Conservation (phyloP, 2,329 filamentous ascomycete species). For the Claviceps sp. region DNA sequence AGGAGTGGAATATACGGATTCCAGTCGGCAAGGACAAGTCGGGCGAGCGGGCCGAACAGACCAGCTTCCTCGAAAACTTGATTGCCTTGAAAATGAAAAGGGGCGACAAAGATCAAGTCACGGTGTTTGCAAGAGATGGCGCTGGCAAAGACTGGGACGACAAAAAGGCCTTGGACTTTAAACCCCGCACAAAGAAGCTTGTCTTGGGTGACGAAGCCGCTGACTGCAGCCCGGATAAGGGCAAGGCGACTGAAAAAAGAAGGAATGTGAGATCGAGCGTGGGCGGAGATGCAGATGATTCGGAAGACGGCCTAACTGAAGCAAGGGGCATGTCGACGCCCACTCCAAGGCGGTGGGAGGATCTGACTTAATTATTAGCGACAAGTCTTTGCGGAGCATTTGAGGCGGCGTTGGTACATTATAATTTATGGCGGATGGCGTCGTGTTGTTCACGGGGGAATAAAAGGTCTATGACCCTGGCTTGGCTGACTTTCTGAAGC, state of each 20-base stretch:
- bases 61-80: constrained; percentile 50
- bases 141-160: constrained; percentile 28
- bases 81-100: constrained; percentile 50
- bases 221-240: constrained; percentile 1
- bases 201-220: not conserved
- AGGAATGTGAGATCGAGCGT: not conserved
- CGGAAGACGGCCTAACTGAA: constrained; percentile 8
- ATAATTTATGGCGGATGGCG: too few relatives aligned
- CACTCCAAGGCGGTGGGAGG: constrained; percentile 22
- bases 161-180: constrained; percentile 27
- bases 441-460: too few relatives aligned
- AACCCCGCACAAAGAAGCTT: constrained; percentile 16
- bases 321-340: constrained; percentile 17
- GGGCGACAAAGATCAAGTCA: constrained; percentile 53
- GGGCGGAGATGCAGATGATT: constrained; percentile 10
- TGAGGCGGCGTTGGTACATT: too few relatives aligned
- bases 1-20: constrained; percentile 31
- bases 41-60: constrained; percentile 34
- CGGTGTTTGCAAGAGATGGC: constrained; percentile 38
- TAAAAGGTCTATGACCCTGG: too few relatives aligned
- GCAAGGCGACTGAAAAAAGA: constrained; percentile 7
- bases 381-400: not conserved
- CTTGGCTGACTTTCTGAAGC: too few relatives aligned
- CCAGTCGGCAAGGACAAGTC: constrained; percentile 31
- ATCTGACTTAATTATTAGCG: constrained; percentile 10